Evolutionary conservation across 768 basidiomycete species (phyloP).

Genomic region (Russula vinacea): DNA sequence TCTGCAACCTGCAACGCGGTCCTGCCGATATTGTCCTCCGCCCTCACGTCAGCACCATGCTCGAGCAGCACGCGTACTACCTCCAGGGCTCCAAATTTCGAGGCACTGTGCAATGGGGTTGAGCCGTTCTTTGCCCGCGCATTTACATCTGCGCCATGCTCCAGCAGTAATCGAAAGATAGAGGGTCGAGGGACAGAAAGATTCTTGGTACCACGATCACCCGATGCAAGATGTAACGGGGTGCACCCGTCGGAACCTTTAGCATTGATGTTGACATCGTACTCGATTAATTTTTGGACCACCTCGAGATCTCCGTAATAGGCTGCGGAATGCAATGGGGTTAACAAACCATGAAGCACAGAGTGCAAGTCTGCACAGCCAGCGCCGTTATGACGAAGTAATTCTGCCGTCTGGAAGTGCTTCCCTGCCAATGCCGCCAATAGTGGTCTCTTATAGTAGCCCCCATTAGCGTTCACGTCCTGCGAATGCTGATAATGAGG

Average conservation of each 20-base stretch:
- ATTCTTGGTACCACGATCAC: too few relatives aligned
- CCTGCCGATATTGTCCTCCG: not conserved
- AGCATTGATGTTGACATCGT: not conserved
- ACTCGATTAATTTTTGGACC: not conserved
- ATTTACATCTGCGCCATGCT: not conserved
- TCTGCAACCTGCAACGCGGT: not conserved
- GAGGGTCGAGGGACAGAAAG: too few relatives aligned
- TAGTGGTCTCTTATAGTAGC: not conserved
- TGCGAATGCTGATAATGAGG: not conserved
- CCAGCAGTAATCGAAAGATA: not conserved
- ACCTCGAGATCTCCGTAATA: not conserved
- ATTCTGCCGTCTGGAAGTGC: not conserved
- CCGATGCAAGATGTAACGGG: not conserved
- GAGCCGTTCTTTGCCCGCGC: not conserved
- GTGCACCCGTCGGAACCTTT: fast-evolving
- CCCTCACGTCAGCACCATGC: not conserved
- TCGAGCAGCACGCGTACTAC: not conserved
- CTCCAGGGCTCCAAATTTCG: not conserved
- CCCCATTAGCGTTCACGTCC: not conserved
- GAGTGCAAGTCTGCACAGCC: not conserved
- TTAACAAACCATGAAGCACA: fast-evolving
- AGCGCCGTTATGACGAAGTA: not conserved
- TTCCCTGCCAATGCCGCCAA: not conserved
- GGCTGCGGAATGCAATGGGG: not conserved
- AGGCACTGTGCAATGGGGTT: not conserved